phyloP scores from a whole-genome alignment of 768 basidiomycete species.

The Leccinum aurantiacum region DNA sequence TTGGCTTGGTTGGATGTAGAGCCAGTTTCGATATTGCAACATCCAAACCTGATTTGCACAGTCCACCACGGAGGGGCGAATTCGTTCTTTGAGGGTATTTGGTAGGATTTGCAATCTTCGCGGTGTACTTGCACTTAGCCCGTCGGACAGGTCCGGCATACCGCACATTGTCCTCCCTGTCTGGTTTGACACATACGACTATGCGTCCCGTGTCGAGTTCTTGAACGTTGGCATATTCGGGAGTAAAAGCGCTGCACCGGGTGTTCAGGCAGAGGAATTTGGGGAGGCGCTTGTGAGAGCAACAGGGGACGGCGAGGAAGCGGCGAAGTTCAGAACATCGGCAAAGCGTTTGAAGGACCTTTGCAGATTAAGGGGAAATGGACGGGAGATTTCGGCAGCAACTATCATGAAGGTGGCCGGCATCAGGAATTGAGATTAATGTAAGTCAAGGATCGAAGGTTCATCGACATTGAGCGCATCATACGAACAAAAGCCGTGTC shows the following conservation, averaged over 20 bases:
- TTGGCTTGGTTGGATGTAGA: slow-evolving; percentile 15
- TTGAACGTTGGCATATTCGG: slow-evolving; percentile 12
- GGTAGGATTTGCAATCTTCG: not conserved
- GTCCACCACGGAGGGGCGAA: slow-evolving; percentile 9
- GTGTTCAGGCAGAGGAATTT: slow-evolving; percentile 9
- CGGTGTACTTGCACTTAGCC: not conserved
- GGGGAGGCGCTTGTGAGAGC: slow-evolving; percentile 5
- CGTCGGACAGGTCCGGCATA: slow-evolving; percentile 10
- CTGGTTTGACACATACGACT: slow-evolving; percentile 17
- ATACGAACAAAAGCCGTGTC: too few species aligned
- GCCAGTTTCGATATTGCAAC: slow-evolving; percentile 13
- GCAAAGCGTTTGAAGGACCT: slow-evolving; percentile 9
- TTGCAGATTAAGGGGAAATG: slow-evolving; percentile 6
- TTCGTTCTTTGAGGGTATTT: slow-evolving; percentile 7
- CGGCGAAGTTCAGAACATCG: not conserved
- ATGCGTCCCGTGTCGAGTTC: not conserved
- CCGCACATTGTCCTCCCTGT: slow-evolving; percentile 13
- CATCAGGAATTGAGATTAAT: not conserved
- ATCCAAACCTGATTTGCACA: not conserved
- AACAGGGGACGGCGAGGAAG: slow-evolving; percentile 8
- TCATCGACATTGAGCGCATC: not conserved
- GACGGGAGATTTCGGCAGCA: not conserved
- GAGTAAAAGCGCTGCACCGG: slow-evolving; percentile 1
- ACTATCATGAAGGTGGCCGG: slow-evolving; percentile 1
- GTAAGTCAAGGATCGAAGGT: not conserved